Conservation (phyloP, 2,329 filamentous ascomycete genomes). For the Penicillium sp. region DNA sequence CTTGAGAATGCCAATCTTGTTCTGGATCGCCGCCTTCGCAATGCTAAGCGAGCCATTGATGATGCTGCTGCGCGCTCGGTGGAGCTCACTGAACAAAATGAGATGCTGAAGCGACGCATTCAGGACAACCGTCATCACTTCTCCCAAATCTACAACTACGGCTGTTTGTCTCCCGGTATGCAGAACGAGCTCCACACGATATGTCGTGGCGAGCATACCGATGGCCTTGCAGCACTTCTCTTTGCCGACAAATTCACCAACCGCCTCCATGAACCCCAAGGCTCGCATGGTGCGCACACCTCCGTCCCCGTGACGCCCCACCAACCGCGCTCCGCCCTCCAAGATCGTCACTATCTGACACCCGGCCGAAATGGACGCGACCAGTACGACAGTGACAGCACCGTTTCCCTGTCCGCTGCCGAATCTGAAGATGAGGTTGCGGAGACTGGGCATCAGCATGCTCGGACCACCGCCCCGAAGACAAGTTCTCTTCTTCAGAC, state of each 20-base stretch:
- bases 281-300: constrained; percentile 49
- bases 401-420: constrained; percentile 69
- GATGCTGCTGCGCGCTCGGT: constrained; percentile 74
- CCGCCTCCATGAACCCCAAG: constrained; percentile 29
- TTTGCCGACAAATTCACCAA: constrained; percentile 44
- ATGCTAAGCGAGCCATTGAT: constrained; percentile 76
- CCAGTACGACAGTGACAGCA: constrained; percentile 75
- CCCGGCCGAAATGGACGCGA: constrained; percentile 57
- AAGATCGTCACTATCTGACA: constrained; percentile 59
- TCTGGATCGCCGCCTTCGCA: constrained; percentile 66
- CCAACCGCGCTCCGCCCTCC: constrained; percentile 54
- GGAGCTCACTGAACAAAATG: constrained; percentile 72
- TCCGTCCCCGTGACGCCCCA: constrained; percentile 78
- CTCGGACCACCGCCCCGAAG: constrained; percentile 40
- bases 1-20: constrained; percentile 66
- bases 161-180: constrained; percentile 65
- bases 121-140: constrained; percentile 88
- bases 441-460: constrained; percentile 11
- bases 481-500: constrained; percentile 58
- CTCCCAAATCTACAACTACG: constrained; percentile 74
- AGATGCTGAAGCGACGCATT: constrained; percentile 78
- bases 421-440: constrained; percentile 58
- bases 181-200: constrained; percentile 51
- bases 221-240: constrained; percentile 41
- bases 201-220: constrained; percentile 37